These are phyloP conservation scores for Mycena sanguinolenta DNA, from an alignment of 768 basidiomycete species.

Conservation along the genomic window DNA sequence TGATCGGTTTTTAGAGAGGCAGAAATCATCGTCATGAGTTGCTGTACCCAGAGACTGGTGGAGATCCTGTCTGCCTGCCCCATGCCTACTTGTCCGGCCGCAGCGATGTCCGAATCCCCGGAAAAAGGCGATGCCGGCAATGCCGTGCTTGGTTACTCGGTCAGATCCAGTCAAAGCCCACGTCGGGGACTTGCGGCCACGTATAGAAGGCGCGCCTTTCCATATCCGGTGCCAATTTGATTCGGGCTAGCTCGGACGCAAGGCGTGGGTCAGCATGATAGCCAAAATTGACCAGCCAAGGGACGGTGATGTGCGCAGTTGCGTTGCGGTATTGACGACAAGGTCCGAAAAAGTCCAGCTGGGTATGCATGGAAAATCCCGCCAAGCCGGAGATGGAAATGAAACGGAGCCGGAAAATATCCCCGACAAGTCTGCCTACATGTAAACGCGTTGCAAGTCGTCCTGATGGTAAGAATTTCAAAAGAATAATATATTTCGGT, in stretches of 20 bases:
- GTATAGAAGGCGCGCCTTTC: neutral
- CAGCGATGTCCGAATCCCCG: neutral
- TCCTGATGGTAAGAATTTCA: neutral
- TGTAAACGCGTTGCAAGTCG: neutral
- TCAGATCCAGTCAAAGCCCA: neutral
- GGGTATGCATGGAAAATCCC: neutral
- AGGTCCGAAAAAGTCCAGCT: neutral
- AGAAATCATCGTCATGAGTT: neutral
- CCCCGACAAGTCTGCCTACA: conserved; percentile 4
- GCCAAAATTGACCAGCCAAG: too few relatives aligned
- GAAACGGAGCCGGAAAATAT: conserved; percentile 16
- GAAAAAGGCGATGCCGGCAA: conserved; percentile 18
- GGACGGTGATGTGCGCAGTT: neutral
- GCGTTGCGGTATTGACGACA: neutral
- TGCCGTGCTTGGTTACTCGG: conserved; percentile 11
- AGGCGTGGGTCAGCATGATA: neutral
- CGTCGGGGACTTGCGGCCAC: neutral
- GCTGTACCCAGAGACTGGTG: conserved; percentile 15
- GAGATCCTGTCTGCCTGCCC: neutral
- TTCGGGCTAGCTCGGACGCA: conserved; percentile 5
- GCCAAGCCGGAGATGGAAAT: conserved; percentile 9
- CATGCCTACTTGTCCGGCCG: conserved; percentile 11
- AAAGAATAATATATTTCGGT: neutral
- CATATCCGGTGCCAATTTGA: conserved; percentile 11
- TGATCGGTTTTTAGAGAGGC: conserved; percentile 25